A percentile compares a stretch with the other conserved stretches of the same genome.
These are phyloP conservation scores for Aureobasidium mangrovei DNA, from an alignment of 2,329 filamentous ascomycete species.

Conservation along the genomic window DNA sequence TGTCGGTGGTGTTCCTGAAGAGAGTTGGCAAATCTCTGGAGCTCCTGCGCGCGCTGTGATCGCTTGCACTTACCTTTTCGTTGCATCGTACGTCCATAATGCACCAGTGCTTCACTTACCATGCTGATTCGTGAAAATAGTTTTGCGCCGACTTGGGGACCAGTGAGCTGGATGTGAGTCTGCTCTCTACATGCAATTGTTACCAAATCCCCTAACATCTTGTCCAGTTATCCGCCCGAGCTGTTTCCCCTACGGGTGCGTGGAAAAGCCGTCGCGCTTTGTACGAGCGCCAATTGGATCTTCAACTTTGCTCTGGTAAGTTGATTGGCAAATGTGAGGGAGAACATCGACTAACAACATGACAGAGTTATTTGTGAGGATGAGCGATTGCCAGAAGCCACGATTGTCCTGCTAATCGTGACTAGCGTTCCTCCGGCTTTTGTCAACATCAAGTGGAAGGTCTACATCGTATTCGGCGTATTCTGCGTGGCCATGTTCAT, in stretches of 20 bases:
- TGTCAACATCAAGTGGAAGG: constrained; percentile 46
- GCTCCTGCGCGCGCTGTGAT: constrained; percentile 44
- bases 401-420: too few relatives aligned
- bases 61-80: constrained; percentile 64
- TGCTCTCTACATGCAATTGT: background rate
- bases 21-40: constrained; percentile 32
- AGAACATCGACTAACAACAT: too few relatives aligned
- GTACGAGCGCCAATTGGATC: constrained; percentile 53
- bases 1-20: constrained; percentile 33
- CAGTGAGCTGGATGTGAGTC: constrained; percentile 40
- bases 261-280: constrained; percentile 55
- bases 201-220: too few relatives aligned
- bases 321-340: too few relatives aligned
- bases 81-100: constrained; percentile 44
- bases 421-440: constrained; percentile 45
- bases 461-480: constrained; percentile 67
- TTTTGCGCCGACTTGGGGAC: constrained; percentile 54
- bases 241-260: constrained; percentile 54
- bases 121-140: too few relatives aligned
- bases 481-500: constrained; percentile 61
- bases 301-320: background rate
- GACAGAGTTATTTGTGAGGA: too few relatives aligned
- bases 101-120: too few relatives aligned
- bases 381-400: too few relatives aligned
- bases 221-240: constrained; percentile 36